phyloP scores from a whole-genome alignment of 345 rosid species.

The Leavenworthia alabamica region DNA sequence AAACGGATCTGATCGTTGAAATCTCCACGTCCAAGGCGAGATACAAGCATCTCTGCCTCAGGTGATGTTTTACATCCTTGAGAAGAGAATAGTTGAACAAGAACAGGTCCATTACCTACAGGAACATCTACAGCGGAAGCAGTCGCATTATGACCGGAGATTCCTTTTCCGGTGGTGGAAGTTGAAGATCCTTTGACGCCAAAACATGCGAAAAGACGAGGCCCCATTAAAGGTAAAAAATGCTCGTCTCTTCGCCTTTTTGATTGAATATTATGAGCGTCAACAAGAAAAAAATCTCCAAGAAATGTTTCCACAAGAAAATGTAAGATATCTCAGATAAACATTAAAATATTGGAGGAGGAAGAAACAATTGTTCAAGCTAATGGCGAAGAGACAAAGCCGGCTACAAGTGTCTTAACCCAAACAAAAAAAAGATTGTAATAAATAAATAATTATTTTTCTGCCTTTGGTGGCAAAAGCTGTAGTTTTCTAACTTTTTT shows the following conservation, averaged over 20 bases:
- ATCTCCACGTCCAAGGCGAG: slow-evolving; percentile 84
- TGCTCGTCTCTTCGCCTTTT: slow-evolving; percentile 12
- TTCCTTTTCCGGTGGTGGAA: slow-evolving; percentile 9
- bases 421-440: too few relatives aligned
- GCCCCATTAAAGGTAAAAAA: slow-evolving; percentile 32
- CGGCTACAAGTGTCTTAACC: slow-evolving; percentile 15
- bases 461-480: slow-evolving; percentile 6
- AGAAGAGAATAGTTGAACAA: slow-evolving; percentile 84
- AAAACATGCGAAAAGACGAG: slow-evolving; percentile 70
- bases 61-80: slow-evolving; percentile 85
- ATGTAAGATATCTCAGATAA: background rate
- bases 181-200: slow-evolving; percentile 28
- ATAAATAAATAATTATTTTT: background rate
- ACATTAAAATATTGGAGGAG: background rate
- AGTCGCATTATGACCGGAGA: slow-evolving; percentile 6
- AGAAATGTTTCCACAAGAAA: slow-evolving; percentile 27
- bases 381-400: slow-evolving; percentile 41
- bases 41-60: slow-evolving; percentile 66
- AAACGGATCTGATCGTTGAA: slow-evolving; percentile 34
- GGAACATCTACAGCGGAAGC: slow-evolving; percentile 32
- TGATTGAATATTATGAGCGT: background rate
- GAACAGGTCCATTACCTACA: slow-evolving; percentile 43
- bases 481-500: slow-evolving; percentile 7
- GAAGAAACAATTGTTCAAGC: too few relatives aligned
- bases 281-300: background rate